Evolutionary conservation across 2,329 filamentous ascomycete species (phyloP), one percentile per base, ranked within the genome.

Genomic region (Periconia macrospinosa): DNA sequence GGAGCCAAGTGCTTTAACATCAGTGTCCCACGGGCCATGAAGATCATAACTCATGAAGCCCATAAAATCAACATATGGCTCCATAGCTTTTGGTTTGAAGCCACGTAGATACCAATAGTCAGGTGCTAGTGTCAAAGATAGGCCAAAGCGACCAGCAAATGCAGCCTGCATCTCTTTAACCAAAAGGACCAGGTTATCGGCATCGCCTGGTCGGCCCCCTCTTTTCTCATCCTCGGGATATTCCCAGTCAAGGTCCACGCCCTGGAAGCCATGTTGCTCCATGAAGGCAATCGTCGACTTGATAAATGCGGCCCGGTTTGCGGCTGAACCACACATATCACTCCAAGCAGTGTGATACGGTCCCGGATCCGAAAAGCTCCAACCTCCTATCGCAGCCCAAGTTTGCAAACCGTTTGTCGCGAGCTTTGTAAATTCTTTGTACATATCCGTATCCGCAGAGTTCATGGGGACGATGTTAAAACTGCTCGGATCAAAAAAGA

Each of bases 201-300:
- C 50, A 44, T 81, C 78, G 2, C 62, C 69, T 1, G 60, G 40
- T 0, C 45, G 52, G 1, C 79, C 79, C 9, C 60, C 59, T 2
- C 76, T 63, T 18, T 79, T 76, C 15, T 52, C 30, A 14, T 57
- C 61, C 13, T 43, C 62, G 7, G 68, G 69, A 6, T 69, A 62
- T 1, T 77, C 77, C 79, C 77, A 81, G 56, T 81, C 78, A 15
- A 81, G 52, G 50, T 81, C 78, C 1, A 76, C 67, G 1, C 66
- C 65, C 17, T 80, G 74, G 47, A 81, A 79, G 15, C 68, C 72
- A 50, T 79, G 78, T 3, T 62, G 69, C 1, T 60, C 55, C 59
- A 77, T 49, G 67, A 81, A 73, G 50, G 76, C 76, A 0, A 50
- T 51, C 0, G 74, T 48, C 0, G 79, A 62, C 1, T 64, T 66